Conservation (phyloP, 192 early-diverging fungal genomes). For the Coemansia sp. region DNA sequence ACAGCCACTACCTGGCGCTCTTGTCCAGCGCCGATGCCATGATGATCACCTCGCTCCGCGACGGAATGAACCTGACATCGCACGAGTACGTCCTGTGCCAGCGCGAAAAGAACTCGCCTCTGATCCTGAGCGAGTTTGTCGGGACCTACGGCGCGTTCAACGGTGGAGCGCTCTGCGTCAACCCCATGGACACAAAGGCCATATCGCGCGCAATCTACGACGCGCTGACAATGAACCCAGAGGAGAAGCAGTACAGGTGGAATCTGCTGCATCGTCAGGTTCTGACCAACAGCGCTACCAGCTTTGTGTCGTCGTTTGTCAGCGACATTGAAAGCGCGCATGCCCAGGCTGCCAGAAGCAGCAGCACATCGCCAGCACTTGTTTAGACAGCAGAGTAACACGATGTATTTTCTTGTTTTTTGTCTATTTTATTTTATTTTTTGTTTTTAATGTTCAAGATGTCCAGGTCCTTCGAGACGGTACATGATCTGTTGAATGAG, state of each 20-base stretch:
- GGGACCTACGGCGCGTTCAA: constrained; percentile 91
- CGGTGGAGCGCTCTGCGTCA: constrained; percentile 82
- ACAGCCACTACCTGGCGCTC: constrained; percentile 87
- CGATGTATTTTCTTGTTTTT: not conserved
- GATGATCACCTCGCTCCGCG: constrained; percentile 87
- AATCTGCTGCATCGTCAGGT: constrained; percentile 70
- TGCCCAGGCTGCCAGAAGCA: constrained; percentile 18
- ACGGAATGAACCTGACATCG: constrained; percentile 96
- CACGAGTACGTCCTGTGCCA: constrained; percentile 95
- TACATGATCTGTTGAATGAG: too few relatives aligned
- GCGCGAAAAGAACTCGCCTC: constrained; percentile 72
- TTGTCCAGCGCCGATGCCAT: constrained; percentile 84
- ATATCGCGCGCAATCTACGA: constrained; percentile 89
- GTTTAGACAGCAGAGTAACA: not conserved
- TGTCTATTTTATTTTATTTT: not conserved
- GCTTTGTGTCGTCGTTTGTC: constrained; percentile 66
- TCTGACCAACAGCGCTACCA: constrained; percentile 65
- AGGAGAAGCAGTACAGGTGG: constrained; percentile 76
- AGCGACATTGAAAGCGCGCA: constrained; percentile 34
- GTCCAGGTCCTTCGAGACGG: too few relatives aligned
- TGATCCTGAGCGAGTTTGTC: constrained; percentile 96
- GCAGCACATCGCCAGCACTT: constrained; percentile 3
- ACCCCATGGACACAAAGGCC: constrained; percentile 94
- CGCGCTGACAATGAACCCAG: constrained; percentile 76
- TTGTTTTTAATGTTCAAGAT: too few relatives aligned